Evolutionary conservation across 371 early-diverging fungal genomes (phyloP).

Genomic region (Mycotypha africana): DNA sequence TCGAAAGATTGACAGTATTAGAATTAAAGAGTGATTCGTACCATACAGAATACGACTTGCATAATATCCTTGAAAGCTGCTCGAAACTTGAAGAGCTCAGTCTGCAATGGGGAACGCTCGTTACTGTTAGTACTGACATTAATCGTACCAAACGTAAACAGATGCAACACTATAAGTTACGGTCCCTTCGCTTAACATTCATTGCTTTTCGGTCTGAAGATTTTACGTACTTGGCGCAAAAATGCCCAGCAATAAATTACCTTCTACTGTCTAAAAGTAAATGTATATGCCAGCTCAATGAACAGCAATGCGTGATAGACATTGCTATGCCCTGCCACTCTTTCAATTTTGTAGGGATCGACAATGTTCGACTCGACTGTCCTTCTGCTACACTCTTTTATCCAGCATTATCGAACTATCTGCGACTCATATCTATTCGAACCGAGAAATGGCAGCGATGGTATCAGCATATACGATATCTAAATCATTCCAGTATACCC

Average conservation of each 20-base stretch:
- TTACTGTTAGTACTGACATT: neutral
- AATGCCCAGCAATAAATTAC: neutral
- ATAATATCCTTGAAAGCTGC: slow-evolving; percentile 3
- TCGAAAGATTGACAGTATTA: neutral
- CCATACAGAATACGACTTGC: slow-evolving; percentile 5
- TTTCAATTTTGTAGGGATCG: slow-evolving; percentile 1
- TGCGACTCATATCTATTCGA: neutral
- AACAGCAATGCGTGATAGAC: neutral
- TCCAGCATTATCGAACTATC: slow-evolving; percentile 6
- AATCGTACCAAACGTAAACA: neutral
- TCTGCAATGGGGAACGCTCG: slow-evolving; percentile 9
- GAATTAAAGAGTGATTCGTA: slow-evolving; percentile 13
- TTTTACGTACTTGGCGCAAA: slow-evolving; percentile 1
- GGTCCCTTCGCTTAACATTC: neutral
- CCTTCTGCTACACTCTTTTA: slow-evolving; percentile 1
- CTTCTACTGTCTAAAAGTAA: slow-evolving; percentile 5
- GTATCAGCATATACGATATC: slow-evolving; percentile 4
- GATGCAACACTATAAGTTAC: neutral
- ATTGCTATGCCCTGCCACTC: slow-evolving; percentile 1
- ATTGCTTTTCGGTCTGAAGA: slow-evolving; percentile 1
- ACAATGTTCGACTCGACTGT: slow-evolving; percentile 10
- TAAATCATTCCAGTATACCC: neutral
- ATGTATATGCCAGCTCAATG: neutral
- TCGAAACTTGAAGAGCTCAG: slow-evolving; percentile 2
- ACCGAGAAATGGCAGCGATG: neutral